Percentiles rank a stretch among this genome's conserved stretches.
These are phyloP conservation scores for Lasiodiplodia gonubiensis DNA, from an alignment of 2,329 filamentous ascomycete species.

Conservation along the genomic window DNA sequence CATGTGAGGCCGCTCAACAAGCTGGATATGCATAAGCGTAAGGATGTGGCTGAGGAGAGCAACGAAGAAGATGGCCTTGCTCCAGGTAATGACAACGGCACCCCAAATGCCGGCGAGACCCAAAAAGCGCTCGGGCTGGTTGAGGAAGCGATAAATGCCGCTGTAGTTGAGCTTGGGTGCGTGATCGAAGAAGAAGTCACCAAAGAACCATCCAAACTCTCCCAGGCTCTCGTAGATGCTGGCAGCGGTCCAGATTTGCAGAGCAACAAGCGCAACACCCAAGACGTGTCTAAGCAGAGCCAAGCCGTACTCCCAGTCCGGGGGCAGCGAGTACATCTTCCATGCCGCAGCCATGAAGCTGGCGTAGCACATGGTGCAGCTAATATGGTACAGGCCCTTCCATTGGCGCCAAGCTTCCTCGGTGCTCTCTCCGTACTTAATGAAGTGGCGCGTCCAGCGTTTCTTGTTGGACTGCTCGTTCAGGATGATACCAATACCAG, in stretches of 20 bases:
- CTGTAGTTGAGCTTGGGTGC: conserved; percentile 89
- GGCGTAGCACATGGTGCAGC: conserved; percentile 85
- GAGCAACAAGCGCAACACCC: conserved; percentile 76
- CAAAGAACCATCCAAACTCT: conserved; percentile 99
- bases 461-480: conserved; percentile 87
- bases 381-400: conserved; percentile 95
- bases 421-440: conserved; percentile 91
- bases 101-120: conserved; percentile 97
- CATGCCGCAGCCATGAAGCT: conserved; percentile 90
- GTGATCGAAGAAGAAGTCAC: conserved; percentile 96
- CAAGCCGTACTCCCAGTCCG: conserved; percentile 86
- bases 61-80: conserved; percentile 81
- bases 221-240: conserved; percentile 96
- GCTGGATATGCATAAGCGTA: conserved; percentile 85
- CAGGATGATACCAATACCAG: conserved; percentile 85
- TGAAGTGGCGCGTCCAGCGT: conserved; percentile 94
- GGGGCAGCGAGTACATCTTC: conserved; percentile 93
- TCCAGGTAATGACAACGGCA: conserved; percentile 90
- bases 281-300: conserved; percentile 86
- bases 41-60: conserved; percentile 85
- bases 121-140: conserved; percentile 94
- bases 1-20: conserved; percentile 96
- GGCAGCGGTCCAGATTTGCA: conserved; percentile 90
- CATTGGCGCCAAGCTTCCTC: conserved; percentile 96
- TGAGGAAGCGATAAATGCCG: conserved; percentile 96